Evolutionary conservation across 2,329 filamentous ascomycete species (phyloP).

Genomic region (Nemania sp.): DNA sequence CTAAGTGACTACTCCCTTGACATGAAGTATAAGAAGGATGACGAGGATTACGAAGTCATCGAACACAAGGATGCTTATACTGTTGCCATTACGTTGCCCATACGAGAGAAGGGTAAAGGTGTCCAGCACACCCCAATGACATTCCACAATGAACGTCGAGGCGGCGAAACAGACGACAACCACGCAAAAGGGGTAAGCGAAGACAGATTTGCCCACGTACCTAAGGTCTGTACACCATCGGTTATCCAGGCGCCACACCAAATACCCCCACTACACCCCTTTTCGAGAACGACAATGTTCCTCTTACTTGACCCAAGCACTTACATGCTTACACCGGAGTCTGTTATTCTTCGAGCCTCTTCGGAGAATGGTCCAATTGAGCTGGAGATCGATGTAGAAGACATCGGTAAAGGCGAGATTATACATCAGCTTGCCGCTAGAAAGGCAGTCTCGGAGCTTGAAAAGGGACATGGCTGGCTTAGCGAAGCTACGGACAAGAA

Average conservation of each 20-base stretch:
- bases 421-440: slow-evolving; percentile 31
- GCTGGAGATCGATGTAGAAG: slow-evolving; percentile 29
- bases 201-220: slow-evolving; percentile 24
- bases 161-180: neutral
- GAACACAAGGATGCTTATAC: slow-evolving; percentile 14
- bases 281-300: slow-evolving; percentile 20
- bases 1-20: slow-evolving; percentile 21
- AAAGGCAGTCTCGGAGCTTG: slow-evolving; percentile 30
- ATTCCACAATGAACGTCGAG: neutral
- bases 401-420: slow-evolving; percentile 25
- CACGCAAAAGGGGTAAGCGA: neutral
- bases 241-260: slow-evolving; percentile 23
- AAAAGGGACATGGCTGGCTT: slow-evolving; percentile 30
- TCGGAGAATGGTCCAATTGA: slow-evolving; percentile 19
- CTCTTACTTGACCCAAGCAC: slow-evolving; percentile 26
- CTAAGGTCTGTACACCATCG: slow-evolving; percentile 5
- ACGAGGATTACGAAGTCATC: slow-evolving; percentile 32
- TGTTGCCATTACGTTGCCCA: slow-evolving; percentile 7
- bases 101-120: neutral
- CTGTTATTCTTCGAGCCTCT: slow-evolving; percentile 16
- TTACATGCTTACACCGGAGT: slow-evolving; percentile 7
- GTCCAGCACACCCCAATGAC: neutral
- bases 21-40: slow-evolving; percentile 27
- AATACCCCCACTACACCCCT: slow-evolving; percentile 22
- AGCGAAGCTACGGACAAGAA: slow-evolving; percentile 14